Evolutionary conservation across 768 basidiomycete genomes (phyloP), one percentile per base, ranked within the genome.

Genomic region (Rhodotorula graminis): DNA sequence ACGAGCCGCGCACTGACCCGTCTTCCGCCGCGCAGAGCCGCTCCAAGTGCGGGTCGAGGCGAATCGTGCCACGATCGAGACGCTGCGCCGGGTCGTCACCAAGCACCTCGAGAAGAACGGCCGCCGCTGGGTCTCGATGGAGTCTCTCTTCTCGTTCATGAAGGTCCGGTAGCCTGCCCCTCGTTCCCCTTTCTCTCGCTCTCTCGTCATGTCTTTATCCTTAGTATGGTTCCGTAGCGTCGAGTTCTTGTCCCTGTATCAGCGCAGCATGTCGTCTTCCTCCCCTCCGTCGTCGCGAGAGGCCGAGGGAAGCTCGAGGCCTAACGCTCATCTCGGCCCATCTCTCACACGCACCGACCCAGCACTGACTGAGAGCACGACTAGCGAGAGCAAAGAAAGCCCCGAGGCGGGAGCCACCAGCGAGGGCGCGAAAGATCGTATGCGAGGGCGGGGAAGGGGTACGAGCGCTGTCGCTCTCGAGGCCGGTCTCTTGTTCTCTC

Each of bases 61-160:
- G 44, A 90, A 94, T 78, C 66, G 76, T 12, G 79, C 71, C 0
- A 83, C 88, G 31, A 83, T 97, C 31, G 71, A 80, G 5, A 78
- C 80, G 11, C 84, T 97, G 82, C 80, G 81, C 0, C 80, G 77
- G 0, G 87, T 87, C 27, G 88, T 91, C 0, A 84, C 90, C 69
- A 88, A 87, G 78, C 91, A 96, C 79, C 84, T 97, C n/a, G 85
- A 91, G 72, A 87, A 88, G 79, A 93, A 89, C 81, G 94, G 91
- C 50, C 84, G 94, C 74, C 86, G 92, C 69, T 98, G 91, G 89
- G 91, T 99, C 27, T 88, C 91, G 76, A 84, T 99, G 76, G 83
- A 84, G 50, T 78, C 84, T 9, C 82, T 99, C 64, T 98, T 99
- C 82, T 88, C 90, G 44, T 89, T 88, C 61, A 69, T 75, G 72